Conservation (phyloP, 208 protist genomes). For the Hexamita inflata region DNA sequence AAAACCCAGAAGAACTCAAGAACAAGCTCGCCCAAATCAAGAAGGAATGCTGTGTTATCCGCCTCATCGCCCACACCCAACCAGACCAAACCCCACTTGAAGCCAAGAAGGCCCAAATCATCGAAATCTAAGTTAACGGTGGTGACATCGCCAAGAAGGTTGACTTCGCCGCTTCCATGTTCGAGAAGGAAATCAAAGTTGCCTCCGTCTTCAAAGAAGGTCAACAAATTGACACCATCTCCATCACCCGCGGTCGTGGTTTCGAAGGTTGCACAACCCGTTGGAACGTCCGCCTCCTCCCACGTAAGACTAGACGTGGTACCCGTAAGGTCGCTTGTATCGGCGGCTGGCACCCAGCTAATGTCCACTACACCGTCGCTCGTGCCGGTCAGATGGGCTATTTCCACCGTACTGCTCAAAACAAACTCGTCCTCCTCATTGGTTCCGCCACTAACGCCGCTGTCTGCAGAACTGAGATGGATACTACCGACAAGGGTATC, state of each 20-base stretch:
- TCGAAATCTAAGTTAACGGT: slow-evolving; percentile 98
- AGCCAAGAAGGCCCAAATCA: slow-evolving; percentile 93
- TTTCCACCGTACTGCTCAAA: slow-evolving; percentile 90
- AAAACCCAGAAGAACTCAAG: slow-evolving; percentile 60
- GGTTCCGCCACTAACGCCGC: slow-evolving; percentile 49
- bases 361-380: slow-evolving; percentile 82
- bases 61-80: slow-evolving; percentile 94
- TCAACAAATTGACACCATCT: slow-evolving; percentile 36
- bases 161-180: slow-evolving; percentile 65
- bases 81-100: slow-evolving; percentile 64
- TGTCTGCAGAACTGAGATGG: slow-evolving; percentile 78
- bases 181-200: slow-evolving; percentile 86
- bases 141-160: slow-evolving; percentile 82
- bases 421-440: slow-evolving; percentile 98
- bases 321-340: slow-evolving; percentile 97
- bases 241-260: slow-evolving; percentile 64
- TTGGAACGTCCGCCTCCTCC: slow-evolving; percentile 82
- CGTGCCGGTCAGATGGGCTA: slow-evolving; percentile 95
- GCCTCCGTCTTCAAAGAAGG: slow-evolving; percentile 45
- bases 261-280: slow-evolving; percentile 87
- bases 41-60: slow-evolving; percentile 80
- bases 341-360: slow-evolving; percentile 91
- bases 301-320: slow-evolving; percentile 94
- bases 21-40: slow-evolving; percentile 69
- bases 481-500: slow-evolving; percentile 93